Evolutionary conservation across 73 alveolate genomes (phyloP), one percentile per base, ranked within the genome.

Genomic region (Effrenium voratum): DNA sequence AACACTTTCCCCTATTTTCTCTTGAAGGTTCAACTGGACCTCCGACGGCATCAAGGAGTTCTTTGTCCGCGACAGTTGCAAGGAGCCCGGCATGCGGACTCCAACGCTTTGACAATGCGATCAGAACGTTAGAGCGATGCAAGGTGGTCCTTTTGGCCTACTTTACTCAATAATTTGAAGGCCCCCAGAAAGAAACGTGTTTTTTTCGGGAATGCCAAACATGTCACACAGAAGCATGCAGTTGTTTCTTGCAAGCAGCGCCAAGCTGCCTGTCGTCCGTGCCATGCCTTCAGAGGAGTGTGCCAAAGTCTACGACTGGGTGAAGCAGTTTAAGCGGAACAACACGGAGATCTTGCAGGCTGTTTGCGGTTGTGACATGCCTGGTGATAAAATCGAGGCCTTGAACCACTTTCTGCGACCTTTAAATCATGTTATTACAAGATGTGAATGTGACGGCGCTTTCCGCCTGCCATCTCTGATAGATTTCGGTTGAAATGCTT

Each of bases 41-140:
- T 92, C 93, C 15, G 90, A 93, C 19, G 93, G 93, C 93, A 93
- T 93, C 98, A 93, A 93, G 84, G 98, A 93, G 93, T 77, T 77
- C 98, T 93, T 93, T 43, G 98, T 93, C 75, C 98, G 98, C 26
- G 98, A 93, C 85, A 57, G 84, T 72, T 77, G 93, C 93, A 75
- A 59, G 59, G 98, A 55, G 5, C 66, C 57, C 70, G 90, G 57
- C 43, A 22, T 30, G 72, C n/a, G 72, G n/a, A n/a, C n/a, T n/a
- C n/a, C n/a, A n/a, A n/a, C n/a, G n/a, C n/a, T n/a, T n/a, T n/a
- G n/a, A n/a, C n/a, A n/a, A n/a, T n/a, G n/a, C n/a, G n/a, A n/a
- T n/a, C n/a, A n/a, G n/a, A 22, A 57, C 16, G 28, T 57, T 57
- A 30, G n/a, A 57, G 72, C 28, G 72, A 57, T 57, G 72, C 72